Evolutionary conservation across 441 rosid species (phyloP), one percentile per base, ranked within the genome.

Genomic region (Pelargonium fulgidum): DNA sequence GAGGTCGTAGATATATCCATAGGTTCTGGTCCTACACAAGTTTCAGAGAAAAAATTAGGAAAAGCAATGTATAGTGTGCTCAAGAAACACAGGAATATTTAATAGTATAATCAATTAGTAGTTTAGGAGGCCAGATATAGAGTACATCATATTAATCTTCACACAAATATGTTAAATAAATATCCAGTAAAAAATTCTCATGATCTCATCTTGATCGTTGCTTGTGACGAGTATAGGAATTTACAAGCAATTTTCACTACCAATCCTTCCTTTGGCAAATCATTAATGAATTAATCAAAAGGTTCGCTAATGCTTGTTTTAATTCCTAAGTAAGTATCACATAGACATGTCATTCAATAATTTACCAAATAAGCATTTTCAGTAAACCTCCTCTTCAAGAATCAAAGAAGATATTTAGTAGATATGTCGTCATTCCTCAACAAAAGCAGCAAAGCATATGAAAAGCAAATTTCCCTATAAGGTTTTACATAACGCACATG

Each of bases 1-100:
- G 86, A 67, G 26, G 86, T 48, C 13, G 81, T 72, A 65, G 75
- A 81, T 8, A 87, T 78, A 76, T 92, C 96, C 96, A 90, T 92
- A 65, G 92, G 90, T 78, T 92, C 96, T 56, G 87, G 82, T 67
- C 84, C 94, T 80, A 78, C 17, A 54, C 74, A 47, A 44, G 56
- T 19, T 39, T 26, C 59, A 10, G 41, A 62, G 61, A 36, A 36
- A 20, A 71, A 33, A 67, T 26, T 24, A 20, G 24, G 68, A 68
- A 68, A 39, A 69, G 16, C 17, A 61, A 16, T 4, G 33, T 24
- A 41, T 14, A 70, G 22, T 9, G 63, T 58, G 13, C 63, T 58
- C 63, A 11, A 9, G 63, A 58, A 58, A 20, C 33, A 12, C 3
- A 58, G 4, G 24, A 22, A 20, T 58, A 19, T 58, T 24, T 58